Evolutionary conservation across 2,329 filamentous ascomycete species (phyloP).

Genomic region (Nemania sp.): DNA sequence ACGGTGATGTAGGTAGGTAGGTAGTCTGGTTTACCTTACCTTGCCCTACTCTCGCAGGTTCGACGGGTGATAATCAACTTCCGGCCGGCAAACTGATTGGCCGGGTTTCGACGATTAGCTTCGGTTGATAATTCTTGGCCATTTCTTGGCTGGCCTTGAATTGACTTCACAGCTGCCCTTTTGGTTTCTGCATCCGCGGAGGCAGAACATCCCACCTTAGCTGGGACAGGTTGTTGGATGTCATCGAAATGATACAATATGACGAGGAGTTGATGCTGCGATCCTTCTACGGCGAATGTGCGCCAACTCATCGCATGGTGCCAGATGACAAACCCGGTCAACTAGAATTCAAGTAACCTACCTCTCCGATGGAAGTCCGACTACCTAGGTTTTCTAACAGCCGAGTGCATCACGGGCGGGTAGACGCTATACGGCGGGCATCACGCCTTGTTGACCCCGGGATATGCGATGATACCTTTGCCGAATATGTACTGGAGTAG

Average conservation of each 20-base stretch:
- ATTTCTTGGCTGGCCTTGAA: constrained; percentile 24
- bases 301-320: neutral
- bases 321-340: neutral
- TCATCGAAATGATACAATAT: constrained; percentile 23
- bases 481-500: neutral
- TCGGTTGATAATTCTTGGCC: constrained; percentile 13
- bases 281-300: neutral
- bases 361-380: neutral
- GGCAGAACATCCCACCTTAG: neutral
- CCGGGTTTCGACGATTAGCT: neutral
- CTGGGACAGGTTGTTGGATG: constrained; percentile 8
- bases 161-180: constrained; percentile 25
- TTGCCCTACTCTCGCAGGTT: neutral
- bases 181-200: constrained; percentile 15
- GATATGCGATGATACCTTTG: neutral
- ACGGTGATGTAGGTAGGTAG: neutral
- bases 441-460: neutral
- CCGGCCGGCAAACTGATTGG: constrained; percentile 18
- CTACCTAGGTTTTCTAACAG: too few species aligned
- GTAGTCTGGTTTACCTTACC: too few species aligned
- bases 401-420: neutral
- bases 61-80: constrained; percentile 3
- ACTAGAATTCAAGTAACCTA: neutral
- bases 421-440: neutral
- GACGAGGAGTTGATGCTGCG: neutral